Base-by-base conservation (phyloP, 768 basidiomycete species). In the Peribolospora baueri region DNA sequence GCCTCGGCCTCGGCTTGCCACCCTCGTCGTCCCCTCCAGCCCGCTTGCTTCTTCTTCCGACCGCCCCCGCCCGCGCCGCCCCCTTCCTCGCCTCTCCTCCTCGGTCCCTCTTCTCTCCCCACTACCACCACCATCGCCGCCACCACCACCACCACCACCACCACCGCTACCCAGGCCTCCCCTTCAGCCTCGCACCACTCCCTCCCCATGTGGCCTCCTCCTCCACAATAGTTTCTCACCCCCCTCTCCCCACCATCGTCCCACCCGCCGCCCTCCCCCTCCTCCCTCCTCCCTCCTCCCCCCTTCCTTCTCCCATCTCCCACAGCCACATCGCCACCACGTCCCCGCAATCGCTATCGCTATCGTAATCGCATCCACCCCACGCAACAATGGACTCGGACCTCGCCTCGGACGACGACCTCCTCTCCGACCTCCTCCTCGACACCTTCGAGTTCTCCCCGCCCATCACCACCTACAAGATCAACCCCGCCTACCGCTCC, bases 141-240 rank as follows among this genome's bases (percentile, higher is more conserved):
- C 1, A 51, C 9, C 8, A 60, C 57, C 50, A 55, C 56, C 36
- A 42, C 14, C 42, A 60, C 41, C 13, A 53, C 14, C 1, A 14
- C 53, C 1, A 51, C 50, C 50, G 55, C 56, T n/a, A 42, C 14
- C 42, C 57, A 42, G 25, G 54, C 14, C 1, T 36, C 53, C 1
- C 48, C 50, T 38, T 60, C 59, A 3, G 11, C 7, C 42, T 54
- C 52, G 56, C 57, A 60, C 54, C 56, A 53, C 5, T 57, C 54
- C 5, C 46, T 40, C 5, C 46, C 43, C 51, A 3, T 47, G 9
- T 36, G 8, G 6, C 36, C 2, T 50, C 4, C 40, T 46, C 7
- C 13, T 46, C 6, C 46, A 25, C 54, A 50, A 55, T n/a, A 13
- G n/a, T 13, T 47, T 51, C 50, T 56, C 45, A 40, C 14, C 3